A percentile compares a stretch with the other conserved stretches of the same genome.
These are phyloP conservation scores for Zangia roseola DNA, from an alignment of 768 basidiomycete genomes.

Conservation along the genomic window DNA sequence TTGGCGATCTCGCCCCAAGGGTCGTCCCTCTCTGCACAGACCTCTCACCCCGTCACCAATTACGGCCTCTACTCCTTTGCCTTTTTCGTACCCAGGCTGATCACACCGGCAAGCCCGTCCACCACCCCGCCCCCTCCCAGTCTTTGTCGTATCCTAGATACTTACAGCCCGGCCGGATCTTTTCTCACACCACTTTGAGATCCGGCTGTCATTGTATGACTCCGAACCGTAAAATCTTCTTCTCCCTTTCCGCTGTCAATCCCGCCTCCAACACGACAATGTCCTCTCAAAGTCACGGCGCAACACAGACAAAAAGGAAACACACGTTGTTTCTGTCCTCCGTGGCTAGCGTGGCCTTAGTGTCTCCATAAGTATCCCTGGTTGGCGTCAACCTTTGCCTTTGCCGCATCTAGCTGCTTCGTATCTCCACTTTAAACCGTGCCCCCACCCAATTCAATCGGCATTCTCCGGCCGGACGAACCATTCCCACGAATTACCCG, in stretches of 20 bases:
- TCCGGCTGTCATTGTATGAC: slow-evolving; percentile 9
- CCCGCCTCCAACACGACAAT: background rate
- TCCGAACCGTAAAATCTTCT: background rate
- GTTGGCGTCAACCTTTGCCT: slow-evolving; percentile 8
- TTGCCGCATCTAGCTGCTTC: slow-evolving; percentile 11
- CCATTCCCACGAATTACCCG: slow-evolving; percentile 26
- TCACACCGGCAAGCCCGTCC: slow-evolving; percentile 16
- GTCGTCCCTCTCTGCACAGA: background rate
- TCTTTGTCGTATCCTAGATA: slow-evolving; percentile 12
- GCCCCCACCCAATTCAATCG: slow-evolving; percentile 31
- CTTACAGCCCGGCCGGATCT: slow-evolving; percentile 10
- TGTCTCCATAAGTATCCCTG: slow-evolving; percentile 12
- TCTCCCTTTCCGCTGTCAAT: background rate
- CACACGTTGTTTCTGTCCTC: slow-evolving; percentile 13
- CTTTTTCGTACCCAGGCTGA: slow-evolving; percentile 10
- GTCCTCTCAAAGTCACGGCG: too few relatives aligned
- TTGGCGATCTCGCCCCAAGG: slow-evolving; percentile 21
- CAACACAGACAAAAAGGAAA: background rate
- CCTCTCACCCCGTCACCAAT: slow-evolving; percentile 2
- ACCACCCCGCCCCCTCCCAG: background rate
- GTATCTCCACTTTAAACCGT: slow-evolving; percentile 23
- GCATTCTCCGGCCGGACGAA: slow-evolving; percentile 13
- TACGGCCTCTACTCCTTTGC: slow-evolving; percentile 4
- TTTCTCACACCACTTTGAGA: slow-evolving; percentile 11
- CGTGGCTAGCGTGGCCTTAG: slow-evolving; percentile 15